Conservation (phyloP, 768 basidiomycete species). For the Leucosporidium yakuticum region DNA sequence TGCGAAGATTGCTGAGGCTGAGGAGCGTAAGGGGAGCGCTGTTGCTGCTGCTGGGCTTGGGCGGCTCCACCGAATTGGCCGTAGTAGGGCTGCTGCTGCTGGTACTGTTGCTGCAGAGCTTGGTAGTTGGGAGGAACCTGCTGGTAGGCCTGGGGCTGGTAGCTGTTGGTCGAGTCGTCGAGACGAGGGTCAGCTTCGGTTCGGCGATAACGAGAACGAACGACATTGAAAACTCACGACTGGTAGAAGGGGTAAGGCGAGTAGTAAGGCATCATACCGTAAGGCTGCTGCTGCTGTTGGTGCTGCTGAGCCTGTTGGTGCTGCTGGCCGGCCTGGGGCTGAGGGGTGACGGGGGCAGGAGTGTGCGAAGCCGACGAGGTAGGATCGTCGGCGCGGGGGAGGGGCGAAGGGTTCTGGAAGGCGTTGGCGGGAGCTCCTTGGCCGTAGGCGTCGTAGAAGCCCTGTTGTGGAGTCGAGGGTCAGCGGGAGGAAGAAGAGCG, state of each 20-base stretch:
- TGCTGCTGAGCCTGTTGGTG: constrained; percentile 1
- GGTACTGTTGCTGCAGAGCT: constrained; percentile 21
- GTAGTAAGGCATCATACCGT: constrained; percentile 22
- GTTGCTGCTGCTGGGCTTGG: constrained; percentile 1
- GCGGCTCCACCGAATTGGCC: constrained; percentile 19
- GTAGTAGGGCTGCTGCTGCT: constrained; percentile 7
- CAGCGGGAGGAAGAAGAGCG: background rate
- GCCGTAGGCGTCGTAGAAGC: constrained; percentile 33
- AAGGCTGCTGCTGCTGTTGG: constrained; percentile 7
- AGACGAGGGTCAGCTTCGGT: background rate
- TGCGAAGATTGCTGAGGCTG: background rate
- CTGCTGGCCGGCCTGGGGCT: constrained; percentile 19
- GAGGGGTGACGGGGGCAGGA: constrained; percentile 16
- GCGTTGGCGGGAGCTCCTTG: constrained; percentile 24
- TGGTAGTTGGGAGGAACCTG: constrained; percentile 28
- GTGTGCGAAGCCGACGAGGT: constrained; percentile 4
- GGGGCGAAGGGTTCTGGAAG: constrained; percentile 28
- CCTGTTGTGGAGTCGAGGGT: background rate
- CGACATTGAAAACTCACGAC: background rate
- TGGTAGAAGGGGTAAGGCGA: constrained; percentile 24
- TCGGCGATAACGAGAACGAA: background rate
- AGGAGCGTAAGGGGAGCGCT: constrained; percentile 13
- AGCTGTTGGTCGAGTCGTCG: background rate
- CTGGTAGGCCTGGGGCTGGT: constrained; percentile 8
- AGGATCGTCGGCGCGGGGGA: constrained; percentile 28